phyloP scores from a whole-genome alignment of 2,329 filamentous ascomycete species.

The Parastagonospora avenae region DNA sequence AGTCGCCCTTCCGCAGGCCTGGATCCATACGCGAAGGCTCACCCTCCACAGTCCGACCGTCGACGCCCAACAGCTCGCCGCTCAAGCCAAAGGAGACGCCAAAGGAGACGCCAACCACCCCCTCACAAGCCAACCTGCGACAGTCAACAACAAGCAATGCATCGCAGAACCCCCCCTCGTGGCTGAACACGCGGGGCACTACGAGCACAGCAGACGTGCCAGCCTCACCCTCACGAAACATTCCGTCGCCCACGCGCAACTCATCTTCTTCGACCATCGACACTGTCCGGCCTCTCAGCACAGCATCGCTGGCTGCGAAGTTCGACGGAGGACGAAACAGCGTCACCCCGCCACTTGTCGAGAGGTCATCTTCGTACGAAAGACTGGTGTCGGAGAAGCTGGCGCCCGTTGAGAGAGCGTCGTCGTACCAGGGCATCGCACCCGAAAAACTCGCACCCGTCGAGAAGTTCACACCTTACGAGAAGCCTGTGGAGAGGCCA shows the following conservation, averaged over 20 bases:
- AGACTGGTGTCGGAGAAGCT: slow-evolving; percentile 12
- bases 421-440: neutral
- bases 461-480: slow-evolving; percentile 50
- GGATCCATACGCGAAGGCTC: slow-evolving; percentile 47
- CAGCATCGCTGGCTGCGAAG: slow-evolving; percentile 42
- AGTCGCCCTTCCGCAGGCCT: slow-evolving; percentile 52
- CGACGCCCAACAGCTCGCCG: slow-evolving; percentile 49
- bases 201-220: slow-evolving; percentile 35
- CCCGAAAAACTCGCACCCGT: slow-evolving; percentile 51
- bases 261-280: slow-evolving; percentile 20
- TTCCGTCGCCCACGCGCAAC: slow-evolving; percentile 31
- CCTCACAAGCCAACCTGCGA: slow-evolving; percentile 35
- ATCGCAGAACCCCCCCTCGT: slow-evolving; percentile 41
- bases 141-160: slow-evolving; percentile 43
- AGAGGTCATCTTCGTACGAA: slow-evolving; percentile 8
- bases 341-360: slow-evolving; percentile 23
- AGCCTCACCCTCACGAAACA: slow-evolving; percentile 34
- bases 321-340: slow-evolving; percentile 45
- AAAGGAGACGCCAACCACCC: slow-evolving; percentile 29
- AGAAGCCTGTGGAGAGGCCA: slow-evolving; percentile 11
- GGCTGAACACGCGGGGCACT: slow-evolving; percentile 41
- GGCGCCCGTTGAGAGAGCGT: neutral
- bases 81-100: slow-evolving; percentile 45
- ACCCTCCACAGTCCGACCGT: slow-evolving; percentile 46
- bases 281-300: slow-evolving; percentile 32